Conservation (phyloP, 495 filamentous ascomycete genomes). For the Penicillium chermesinum region DNA sequence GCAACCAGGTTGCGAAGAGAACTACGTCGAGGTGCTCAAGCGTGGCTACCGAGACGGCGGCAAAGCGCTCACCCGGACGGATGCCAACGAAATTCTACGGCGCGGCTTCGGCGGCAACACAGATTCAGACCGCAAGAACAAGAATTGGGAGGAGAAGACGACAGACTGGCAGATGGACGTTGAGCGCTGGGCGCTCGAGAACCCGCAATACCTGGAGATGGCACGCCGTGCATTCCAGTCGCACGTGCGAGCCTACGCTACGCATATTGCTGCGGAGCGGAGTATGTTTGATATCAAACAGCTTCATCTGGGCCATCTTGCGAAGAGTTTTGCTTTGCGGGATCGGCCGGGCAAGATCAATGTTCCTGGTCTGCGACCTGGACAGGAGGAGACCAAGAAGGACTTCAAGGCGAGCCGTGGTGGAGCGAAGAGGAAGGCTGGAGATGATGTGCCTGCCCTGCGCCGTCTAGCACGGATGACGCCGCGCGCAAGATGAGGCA, state of each 20-base stretch:
- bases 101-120: slow-evolving; percentile 53
- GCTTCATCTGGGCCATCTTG: slow-evolving; percentile 87
- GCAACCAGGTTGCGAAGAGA: slow-evolving; percentile 83
- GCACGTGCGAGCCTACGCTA: slow-evolving; percentile 91
- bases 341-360: slow-evolving; percentile 85
- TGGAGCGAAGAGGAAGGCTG: slow-evolving; percentile 36
- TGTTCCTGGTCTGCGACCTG: slow-evolving; percentile 54
- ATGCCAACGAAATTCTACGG: slow-evolving; percentile 57
- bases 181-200: slow-evolving; percentile 64
- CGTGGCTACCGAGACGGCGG: slow-evolving; percentile 53
- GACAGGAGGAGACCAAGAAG: slow-evolving; percentile 42
- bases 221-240: slow-evolving; percentile 81
- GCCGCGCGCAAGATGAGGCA: slow-evolving; percentile 69
- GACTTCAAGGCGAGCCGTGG: slow-evolving; percentile 42
- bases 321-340: slow-evolving; percentile 85
- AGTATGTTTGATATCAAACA: slow-evolving; percentile 80
- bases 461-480: slow-evolving; percentile 49
- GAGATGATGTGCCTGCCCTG: slow-evolving; percentile 30
- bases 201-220: slow-evolving; percentile 59
- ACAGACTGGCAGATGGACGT: slow-evolving; percentile 73
- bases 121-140: slow-evolving; percentile 35
- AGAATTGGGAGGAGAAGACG: slow-evolving; percentile 63
- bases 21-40: slow-evolving; percentile 72
- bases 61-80: slow-evolving; percentile 46
- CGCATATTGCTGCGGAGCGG: slow-evolving; percentile 79